Percentiles rank a stretch among this genome's conserved stretches.
These are phyloP conservation scores for Anisodus acutangulus DNA, from an alignment of 257 asterid species.

Conservation along the genomic window DNA sequence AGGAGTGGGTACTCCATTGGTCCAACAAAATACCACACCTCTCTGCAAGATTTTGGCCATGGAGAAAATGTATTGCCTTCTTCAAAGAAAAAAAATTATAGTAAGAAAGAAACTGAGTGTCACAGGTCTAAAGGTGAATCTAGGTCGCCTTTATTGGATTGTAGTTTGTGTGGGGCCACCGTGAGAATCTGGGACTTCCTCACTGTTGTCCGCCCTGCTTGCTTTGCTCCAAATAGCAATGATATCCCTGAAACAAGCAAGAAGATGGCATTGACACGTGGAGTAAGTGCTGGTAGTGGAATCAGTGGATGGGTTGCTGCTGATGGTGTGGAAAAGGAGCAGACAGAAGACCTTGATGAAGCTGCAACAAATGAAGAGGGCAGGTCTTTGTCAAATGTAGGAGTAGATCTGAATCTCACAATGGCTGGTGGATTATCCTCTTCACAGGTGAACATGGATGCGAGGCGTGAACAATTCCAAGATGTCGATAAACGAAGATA, in stretches of 20 bases:
- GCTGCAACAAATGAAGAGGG: slow-evolving; percentile 83
- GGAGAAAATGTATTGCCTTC: slow-evolving; percentile 85
- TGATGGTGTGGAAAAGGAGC: slow-evolving; percentile 78
- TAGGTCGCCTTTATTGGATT: slow-evolving; percentile 89
- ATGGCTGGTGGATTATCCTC: slow-evolving; percentile 83
- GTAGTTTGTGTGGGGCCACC: slow-evolving; percentile 98
- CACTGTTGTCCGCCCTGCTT: slow-evolving; percentile 76
- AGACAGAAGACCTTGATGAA: slow-evolving; percentile 80
- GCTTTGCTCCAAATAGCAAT: slow-evolving; percentile 71
- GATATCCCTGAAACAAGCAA: slow-evolving; percentile 86
- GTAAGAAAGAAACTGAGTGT: slow-evolving; percentile 52
- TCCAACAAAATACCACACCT: slow-evolving; percentile 65
- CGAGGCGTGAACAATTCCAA: slow-evolving; percentile 56
- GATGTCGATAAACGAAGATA: slow-evolving; percentile 60
- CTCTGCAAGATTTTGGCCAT: slow-evolving; percentile 71
- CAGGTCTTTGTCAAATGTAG: slow-evolving; percentile 76
- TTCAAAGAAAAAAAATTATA: slow-evolving; percentile 58
- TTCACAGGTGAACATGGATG: slow-evolving; percentile 61
- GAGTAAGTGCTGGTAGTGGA: slow-evolving; percentile 99
- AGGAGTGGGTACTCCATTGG: slow-evolving; percentile 87
- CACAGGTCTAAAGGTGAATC: slow-evolving; percentile 71
- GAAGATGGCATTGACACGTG: slow-evolving; percentile 86
- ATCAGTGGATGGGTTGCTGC: slow-evolving; percentile 90
- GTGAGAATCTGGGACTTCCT: slow-evolving; percentile 93
- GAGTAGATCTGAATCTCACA: slow-evolving; percentile 85